Percentiles rank a stretch among this genome's conserved stretches.
Conservation (phyloP, 2,329 filamentous ascomycete species). For the Colletotrichum lini region DNA sequence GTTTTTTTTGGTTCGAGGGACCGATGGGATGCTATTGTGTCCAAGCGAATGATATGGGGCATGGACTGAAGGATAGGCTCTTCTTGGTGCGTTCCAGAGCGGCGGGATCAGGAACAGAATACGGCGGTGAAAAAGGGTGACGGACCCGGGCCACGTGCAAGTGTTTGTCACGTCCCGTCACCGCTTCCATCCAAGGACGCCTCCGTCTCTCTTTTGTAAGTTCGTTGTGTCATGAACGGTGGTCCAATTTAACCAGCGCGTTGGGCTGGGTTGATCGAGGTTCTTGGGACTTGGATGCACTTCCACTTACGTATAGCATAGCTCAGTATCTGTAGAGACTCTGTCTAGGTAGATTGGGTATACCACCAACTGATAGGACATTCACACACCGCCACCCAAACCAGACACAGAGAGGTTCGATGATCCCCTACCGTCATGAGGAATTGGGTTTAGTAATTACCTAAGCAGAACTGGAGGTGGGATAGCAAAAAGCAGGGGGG, state of each 20-base stretch:
- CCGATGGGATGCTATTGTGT: neutral
- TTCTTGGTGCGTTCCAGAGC: too few species aligned
- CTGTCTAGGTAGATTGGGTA: too few species aligned
- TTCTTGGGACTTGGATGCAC: neutral
- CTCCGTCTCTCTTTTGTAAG: neutral
- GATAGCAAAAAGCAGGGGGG: neutral
- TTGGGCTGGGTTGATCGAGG: neutral
- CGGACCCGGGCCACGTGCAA: neutral
- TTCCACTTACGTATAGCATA: neutral
- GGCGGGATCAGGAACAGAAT: neutral
- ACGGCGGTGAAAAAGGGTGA: neutral
- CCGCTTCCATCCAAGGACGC: constrained; percentile 3
- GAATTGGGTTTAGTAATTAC: constrained; percentile 2
- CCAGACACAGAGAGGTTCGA: constrained; percentile 23
- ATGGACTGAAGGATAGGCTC: too few species aligned
- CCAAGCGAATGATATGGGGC: neutral
- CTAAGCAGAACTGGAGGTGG: neutral
- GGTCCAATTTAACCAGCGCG: neutral
- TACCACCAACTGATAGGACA: too few species aligned
- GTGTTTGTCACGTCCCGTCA: constrained; percentile 11
- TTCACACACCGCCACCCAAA: constrained; percentile 18
- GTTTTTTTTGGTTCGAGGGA: neutral
- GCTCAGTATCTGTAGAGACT: neutral
- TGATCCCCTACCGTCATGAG: constrained; percentile 25
- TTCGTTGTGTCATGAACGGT: neutral